Conservation (phyloP, 2,329 filamentous ascomycete species). For the Coniochaeta hoffmannii region DNA sequence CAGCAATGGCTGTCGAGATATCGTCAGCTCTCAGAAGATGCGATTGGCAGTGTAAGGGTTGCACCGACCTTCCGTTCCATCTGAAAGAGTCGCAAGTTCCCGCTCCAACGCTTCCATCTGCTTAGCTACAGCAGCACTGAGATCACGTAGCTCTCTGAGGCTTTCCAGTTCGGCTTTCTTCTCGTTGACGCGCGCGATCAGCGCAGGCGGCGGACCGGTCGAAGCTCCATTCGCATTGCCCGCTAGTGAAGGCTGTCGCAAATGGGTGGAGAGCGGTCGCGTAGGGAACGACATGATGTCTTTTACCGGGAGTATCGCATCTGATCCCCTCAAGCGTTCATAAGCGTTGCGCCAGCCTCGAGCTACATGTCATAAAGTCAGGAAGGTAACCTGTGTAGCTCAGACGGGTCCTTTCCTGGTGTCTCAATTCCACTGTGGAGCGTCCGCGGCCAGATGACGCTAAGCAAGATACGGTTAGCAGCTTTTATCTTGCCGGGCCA, state of each 20-base stretch:
- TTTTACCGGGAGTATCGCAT: not conserved
- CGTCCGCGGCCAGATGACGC: too few species aligned
- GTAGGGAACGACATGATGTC: constrained; percentile 47
- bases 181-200: constrained; percentile 72
- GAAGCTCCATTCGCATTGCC: constrained; percentile 31
- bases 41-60: not conserved
- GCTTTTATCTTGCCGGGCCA: constrained; percentile 11
- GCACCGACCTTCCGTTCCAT: constrained; percentile 67
- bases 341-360: too few species aligned
- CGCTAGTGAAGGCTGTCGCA: constrained; percentile 53
- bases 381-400: too few species aligned
- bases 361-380: too few species aligned
- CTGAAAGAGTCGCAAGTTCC: constrained; percentile 68
- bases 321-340: not conserved
- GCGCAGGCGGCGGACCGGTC: constrained; percentile 57
- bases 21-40: constrained; percentile 9
- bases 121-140: constrained; percentile 69
- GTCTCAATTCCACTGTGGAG: too few species aligned
- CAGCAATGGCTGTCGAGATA: constrained; percentile 58
- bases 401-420: too few species aligned
- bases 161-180: constrained; percentile 80
- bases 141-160: constrained; percentile 67
- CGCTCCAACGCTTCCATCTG: constrained; percentile 79
- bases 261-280: constrained; percentile 54
- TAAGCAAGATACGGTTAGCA: not conserved